Conservation (phyloP, 371 early-diverging fungal species). For the Circinella umbellata region DNA sequence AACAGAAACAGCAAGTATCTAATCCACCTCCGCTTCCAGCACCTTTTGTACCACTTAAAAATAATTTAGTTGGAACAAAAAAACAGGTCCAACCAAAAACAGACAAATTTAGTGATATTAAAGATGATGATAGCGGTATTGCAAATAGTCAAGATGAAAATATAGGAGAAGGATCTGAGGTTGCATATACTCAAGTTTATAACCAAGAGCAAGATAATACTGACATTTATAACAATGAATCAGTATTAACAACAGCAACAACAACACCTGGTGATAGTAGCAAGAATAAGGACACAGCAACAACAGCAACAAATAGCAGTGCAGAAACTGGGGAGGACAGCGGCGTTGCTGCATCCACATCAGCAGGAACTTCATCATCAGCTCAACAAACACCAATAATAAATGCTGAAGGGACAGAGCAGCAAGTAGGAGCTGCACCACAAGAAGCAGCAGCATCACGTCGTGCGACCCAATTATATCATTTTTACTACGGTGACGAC, state of each 20-base stretch:
- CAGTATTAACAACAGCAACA: not conserved
- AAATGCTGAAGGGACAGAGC: not conserved
- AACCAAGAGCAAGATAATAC: not conserved
- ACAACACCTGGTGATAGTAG: not conserved
- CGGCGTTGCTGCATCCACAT: conserved; percentile 10
- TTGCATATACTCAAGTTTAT: not conserved
- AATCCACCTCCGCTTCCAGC: conserved; percentile 3
- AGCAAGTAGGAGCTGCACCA: not conserved
- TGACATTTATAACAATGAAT: not conserved
- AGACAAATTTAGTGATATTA: too few species aligned
- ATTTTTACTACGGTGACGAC: conserved; percentile 19
- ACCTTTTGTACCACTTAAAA: conserved; percentile 2
- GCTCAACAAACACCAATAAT: too few species aligned
- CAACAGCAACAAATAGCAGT: not conserved
- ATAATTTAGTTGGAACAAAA: not conserved
- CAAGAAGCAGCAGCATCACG: not conserved
- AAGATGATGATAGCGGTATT: not conserved
- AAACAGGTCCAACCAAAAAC: not conserved
- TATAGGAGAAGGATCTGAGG: not conserved
- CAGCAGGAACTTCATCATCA: not conserved
- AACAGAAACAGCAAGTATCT: not conserved
- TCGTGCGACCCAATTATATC: not conserved
- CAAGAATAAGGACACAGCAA: not conserved
- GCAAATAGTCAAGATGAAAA: not conserved
- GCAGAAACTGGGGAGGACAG: not conserved